Evolutionary conservation across 352 stramenopile genomes (phyloP), one percentile per base, ranked within the genome.

Genomic region (Thraustochytrium striatum): DNA sequence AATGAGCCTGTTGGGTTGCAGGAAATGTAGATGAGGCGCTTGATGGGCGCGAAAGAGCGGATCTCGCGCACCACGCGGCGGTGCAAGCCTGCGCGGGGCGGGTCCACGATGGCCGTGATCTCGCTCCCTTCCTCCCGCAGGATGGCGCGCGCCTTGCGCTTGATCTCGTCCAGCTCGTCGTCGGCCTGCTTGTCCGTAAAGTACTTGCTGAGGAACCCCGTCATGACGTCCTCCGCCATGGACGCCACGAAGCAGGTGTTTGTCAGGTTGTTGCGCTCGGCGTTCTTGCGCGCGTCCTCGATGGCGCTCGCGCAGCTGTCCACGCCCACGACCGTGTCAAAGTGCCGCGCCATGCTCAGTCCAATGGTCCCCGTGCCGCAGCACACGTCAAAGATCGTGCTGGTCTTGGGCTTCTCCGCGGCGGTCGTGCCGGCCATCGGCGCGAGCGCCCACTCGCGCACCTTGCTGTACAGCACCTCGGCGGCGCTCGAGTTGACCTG

Each of bases 321-420:
- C 9, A 92, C 82, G 32, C 89, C 89, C 25, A 94, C 84, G 5
- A 87, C 81, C 21, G 78, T 38, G 36, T 84, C 58, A 21, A 82
- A 50, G 11, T 38, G 58, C 16, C 55, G 69, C 0, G 72, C 80
- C 59, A 86, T 65, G 55, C 75, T 78, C 7, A 86, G 61, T 85
- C 95, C 96, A 72, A 99, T 99, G 3, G 94, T 98, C 41, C 96
- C 96, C 19, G 96, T 99, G 25, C 95, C 96, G 83, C 95, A 99
- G 85, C 95, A 99, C 21, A 99, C 96, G 81, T 99, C 95, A 72
- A 99, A 95, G 2, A 98, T 84, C 41, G 33, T 38, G 47, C 28
- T 57, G 97, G 78, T 33, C 88, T 97, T 61, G 13, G 25, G 65
- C 25, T 79, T 58, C 30, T 59, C 79, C 0, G 55, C 43, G 33